Base-by-base conservation (phyloP, 2,329 filamentous ascomycete genomes). In the Diaporthe sp. region DNA sequence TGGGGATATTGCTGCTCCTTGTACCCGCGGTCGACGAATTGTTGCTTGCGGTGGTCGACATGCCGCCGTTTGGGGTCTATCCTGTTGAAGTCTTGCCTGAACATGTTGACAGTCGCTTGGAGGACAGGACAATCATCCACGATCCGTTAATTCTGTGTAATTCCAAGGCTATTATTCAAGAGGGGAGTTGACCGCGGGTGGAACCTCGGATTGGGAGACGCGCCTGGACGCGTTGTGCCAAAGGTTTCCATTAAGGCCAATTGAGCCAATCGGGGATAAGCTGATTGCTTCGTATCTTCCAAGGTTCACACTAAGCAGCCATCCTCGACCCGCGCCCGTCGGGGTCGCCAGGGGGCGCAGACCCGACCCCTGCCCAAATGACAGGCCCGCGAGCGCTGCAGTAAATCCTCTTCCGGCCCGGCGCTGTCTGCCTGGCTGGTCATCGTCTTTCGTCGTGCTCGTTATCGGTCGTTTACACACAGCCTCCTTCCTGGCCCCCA, bases 1-100 rank as follows among this genome's bases (percentile, higher is more conserved):
- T 96, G 90, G 19, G 93, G 92, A 83, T 98, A 99, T 58, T 93
- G 89, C 74, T 93, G 89, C 78, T 95, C 92, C 83, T 94, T 93
- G 88, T 92, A 98, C 73, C 89, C 87, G 25, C 95, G 91, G 28
- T 92, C 89, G 74, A 94, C 94, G 82, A 98, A 98, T 83, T 98
- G 96, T 82, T 92, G 94, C 86, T 95, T 97, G 81, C 95, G 94
- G 82, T 94, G 87, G 83, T 98, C 94, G 65, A 92, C 89, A 77
- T 92, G 92, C 78, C 95, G 94, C 81, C 95, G 88, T 85, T 98
- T 98, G 4, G 93, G 81, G 73, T 91, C 89, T 75, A 90, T 86
- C 58, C 89, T 88, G 78, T 88, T 89, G 78, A 85, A 85, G 78
- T 88, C 86, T 79, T 88, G 86, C 76, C 87, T 84, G 79, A 89